Percentiles rank a stretch among this genome's conserved stretches.
phyloP scores from a whole-genome alignment of 768 basidiomycete genomes.

The Paxillus involutus region DNA sequence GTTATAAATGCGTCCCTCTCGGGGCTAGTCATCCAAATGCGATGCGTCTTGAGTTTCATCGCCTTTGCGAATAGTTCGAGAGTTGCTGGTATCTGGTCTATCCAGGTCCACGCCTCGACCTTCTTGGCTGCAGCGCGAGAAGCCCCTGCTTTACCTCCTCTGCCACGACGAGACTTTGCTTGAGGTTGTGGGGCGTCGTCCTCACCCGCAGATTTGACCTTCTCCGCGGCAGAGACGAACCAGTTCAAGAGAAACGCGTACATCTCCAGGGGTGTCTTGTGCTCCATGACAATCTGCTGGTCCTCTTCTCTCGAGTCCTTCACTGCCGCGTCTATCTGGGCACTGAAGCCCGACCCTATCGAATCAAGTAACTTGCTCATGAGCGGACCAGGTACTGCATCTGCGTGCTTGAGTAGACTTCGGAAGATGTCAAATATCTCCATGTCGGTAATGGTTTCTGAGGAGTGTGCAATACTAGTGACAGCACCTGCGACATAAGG shows the following conservation, averaged over 20 bases:
- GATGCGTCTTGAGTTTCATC: slow-evolving; percentile 63
- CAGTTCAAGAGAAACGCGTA: slow-evolving; percentile 92
- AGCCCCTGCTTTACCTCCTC: slow-evolving; percentile 54
- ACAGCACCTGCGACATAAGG: slow-evolving; percentile 61
- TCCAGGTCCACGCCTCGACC: slow-evolving; percentile 68
- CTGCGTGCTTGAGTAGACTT: slow-evolving; percentile 75
- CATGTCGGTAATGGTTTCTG: slow-evolving; percentile 66
- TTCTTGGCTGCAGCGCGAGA: slow-evolving; percentile 42
- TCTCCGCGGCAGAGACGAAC: slow-evolving; percentile 84
- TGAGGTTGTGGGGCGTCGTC: slow-evolving; percentile 45
- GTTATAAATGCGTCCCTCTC: slow-evolving; percentile 86
- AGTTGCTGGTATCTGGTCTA: slow-evolving; percentile 67
- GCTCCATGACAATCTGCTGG: slow-evolving; percentile 55
- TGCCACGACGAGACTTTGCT: slow-evolving; percentile 53
- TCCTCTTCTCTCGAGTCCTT: slow-evolving; percentile 72
- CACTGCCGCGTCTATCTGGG: slow-evolving; percentile 70
- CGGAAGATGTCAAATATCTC: slow-evolving; percentile 82
- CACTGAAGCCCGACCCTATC: slow-evolving; percentile 69
- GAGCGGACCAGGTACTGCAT: slow-evolving; percentile 56
- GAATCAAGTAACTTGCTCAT: slow-evolving; percentile 91
- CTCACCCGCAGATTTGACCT: slow-evolving; percentile 56
- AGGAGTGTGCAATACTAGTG: slow-evolving; percentile 72
- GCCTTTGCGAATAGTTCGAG: slow-evolving; percentile 73
- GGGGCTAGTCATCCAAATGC: slow-evolving; percentile 87
- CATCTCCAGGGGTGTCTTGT: slow-evolving; percentile 81